Conservation (phyloP, 2,329 filamentous ascomycete genomes). For the Tolypocladium nubicola region DNA sequence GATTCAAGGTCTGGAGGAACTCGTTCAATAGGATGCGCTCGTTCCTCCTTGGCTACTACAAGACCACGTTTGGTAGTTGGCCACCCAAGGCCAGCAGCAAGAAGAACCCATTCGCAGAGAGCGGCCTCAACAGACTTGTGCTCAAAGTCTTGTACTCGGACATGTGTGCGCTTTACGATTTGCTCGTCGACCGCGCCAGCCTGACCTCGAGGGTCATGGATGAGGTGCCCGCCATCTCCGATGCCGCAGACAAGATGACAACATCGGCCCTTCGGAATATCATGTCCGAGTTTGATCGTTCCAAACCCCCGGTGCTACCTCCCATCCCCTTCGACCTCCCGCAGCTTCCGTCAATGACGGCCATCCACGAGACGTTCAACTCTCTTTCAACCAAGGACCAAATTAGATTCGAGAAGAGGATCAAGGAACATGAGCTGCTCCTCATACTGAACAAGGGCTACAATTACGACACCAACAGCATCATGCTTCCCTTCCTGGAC, state of each 20-base stretch:
- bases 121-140: slow-evolving; percentile 76
- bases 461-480: slow-evolving; percentile 59
- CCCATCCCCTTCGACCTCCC: slow-evolving; percentile 87
- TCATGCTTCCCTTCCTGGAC: slow-evolving; percentile 52
- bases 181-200: slow-evolving; percentile 69
- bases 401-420: slow-evolving; percentile 56
- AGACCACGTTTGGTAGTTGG: slow-evolving; percentile 56
- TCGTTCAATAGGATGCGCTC: slow-evolving; percentile 66
- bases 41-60: slow-evolving; percentile 60
- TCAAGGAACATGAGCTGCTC: slow-evolving; percentile 70
- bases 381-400: slow-evolving; percentile 64
- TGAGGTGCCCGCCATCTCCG: slow-evolving; percentile 45
- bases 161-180: slow-evolving; percentile 76
- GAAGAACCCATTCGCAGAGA: slow-evolving; percentile 82
- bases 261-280: slow-evolving; percentile 66
- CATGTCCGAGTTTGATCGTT: slow-evolving; percentile 80
- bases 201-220: slow-evolving; percentile 73
- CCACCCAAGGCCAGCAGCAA: slow-evolving; percentile 85
- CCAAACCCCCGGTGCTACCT: slow-evolving; percentile 79
- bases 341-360: slow-evolving; percentile 58
- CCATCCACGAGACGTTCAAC: slow-evolving; percentile 53
- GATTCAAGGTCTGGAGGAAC: slow-evolving; percentile 75
- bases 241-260: slow-evolving; percentile 48
- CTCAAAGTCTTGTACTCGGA: slow-evolving; percentile 76
- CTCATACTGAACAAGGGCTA: slow-evolving; percentile 71